Evolutionary conservation across 331 rosid genomes (phyloP).

Genomic region (Malus hybrid): DNA sequence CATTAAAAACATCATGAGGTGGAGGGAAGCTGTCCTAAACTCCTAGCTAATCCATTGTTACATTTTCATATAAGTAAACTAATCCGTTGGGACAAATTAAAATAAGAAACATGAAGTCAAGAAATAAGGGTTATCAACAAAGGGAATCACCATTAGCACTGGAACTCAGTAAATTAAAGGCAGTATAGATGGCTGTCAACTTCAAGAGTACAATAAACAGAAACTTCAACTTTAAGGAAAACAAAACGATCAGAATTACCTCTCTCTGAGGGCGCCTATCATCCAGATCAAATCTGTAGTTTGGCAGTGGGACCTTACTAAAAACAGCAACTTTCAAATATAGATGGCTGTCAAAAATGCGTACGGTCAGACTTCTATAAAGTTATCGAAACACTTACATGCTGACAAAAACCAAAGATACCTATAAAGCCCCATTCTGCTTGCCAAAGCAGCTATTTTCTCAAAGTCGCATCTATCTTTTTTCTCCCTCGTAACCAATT

Average conservation of each 20-base stretch:
- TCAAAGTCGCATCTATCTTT: constrained; percentile 80
- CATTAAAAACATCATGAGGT: background rate
- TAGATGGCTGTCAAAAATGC: constrained; percentile 60
- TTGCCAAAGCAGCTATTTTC: constrained; percentile 58
- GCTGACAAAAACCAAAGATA: constrained; percentile 15
- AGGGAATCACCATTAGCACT: background rate
- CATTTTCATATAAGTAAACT: background rate
- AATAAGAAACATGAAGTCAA: background rate
- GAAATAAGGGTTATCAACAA: background rate
- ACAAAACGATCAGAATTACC: constrained; percentile 35
- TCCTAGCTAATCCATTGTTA: background rate
- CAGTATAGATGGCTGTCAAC: background rate
- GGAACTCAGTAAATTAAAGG: background rate
- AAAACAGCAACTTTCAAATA: constrained; percentile 81
- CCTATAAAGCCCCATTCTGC: constrained; percentile 83
- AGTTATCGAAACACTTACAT: background rate
- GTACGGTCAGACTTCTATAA: constrained; percentile 11
- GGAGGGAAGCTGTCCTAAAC: background rate
- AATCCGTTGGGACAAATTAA: background rate
- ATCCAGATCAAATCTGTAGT: constrained; percentile 94
- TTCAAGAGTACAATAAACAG: background rate
- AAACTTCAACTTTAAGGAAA: background rate
- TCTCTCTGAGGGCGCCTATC: constrained; percentile 89
- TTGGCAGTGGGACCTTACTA: constrained; percentile 85
- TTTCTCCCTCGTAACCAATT: constrained; percentile 75